Base-by-base conservation (phyloP, 352 stramenopile genomes). In the Phytophthora multivora region DNA sequence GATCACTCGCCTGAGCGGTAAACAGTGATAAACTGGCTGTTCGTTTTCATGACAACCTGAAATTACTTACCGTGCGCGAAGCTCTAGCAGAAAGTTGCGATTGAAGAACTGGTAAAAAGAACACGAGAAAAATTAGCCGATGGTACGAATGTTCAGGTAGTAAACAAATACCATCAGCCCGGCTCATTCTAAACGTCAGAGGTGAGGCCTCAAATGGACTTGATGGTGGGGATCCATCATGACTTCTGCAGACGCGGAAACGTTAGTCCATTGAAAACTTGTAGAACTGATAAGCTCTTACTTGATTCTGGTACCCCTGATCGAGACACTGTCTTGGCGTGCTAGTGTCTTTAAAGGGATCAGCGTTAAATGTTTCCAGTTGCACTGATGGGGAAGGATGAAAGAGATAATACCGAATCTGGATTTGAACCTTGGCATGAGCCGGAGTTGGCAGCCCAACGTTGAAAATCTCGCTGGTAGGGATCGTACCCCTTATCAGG, bases 161-260 rank as follows among this genome's bases (percentile, higher is more conserved):
- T 12, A 68, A 46, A 5, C 15, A 58, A 36, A 59, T 48, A 73
- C 68, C 68, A 64, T 73, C 63, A 8, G 63, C 39, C 21, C 68
- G 68, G 50, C 63, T 76, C 68, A 76, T 76, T 66, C 60, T 51
- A 23, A 76, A 76, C 10, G 54, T 51, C 33, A 68, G 26, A 5
- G 68, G 63, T 23, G 58, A 70, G 15, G 23, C 52, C 11, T 53
- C 31, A 23, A 46, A 36, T 65, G 50, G 31, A 39, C 53, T 68
- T 35, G 41, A 48, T 36, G 48, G 59, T 16, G 42, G 23, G 4
- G 28, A 45, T 15, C 12, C 31, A 26, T 45, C 18, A 38, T 15
- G 33, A 25, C 36, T 50, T n/a, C 48, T 19, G 5, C 43, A 35
- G 35, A 39, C 50, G 63, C n/a, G 19, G 23, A 45, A 39, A 42